A percentile compares a stretch with the other conserved stretches of the same genome.
Conservation (phyloP, 345 rosid species). For the Brassica nigra region DNA sequence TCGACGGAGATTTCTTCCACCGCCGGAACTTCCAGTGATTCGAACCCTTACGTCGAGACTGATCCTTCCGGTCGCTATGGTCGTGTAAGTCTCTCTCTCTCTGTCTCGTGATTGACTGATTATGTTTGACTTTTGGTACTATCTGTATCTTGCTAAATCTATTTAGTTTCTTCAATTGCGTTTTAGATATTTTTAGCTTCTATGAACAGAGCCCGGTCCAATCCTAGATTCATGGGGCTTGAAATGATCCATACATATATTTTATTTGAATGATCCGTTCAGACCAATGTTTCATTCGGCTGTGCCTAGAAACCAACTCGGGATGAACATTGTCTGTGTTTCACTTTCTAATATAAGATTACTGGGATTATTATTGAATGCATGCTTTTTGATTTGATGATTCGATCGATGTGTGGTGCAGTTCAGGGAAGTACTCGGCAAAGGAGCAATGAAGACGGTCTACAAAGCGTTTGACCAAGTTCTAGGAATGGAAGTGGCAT, state of each 20-base stretch:
- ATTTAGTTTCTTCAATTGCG: neutral
- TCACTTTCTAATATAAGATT: neutral
- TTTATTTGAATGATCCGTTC: no score
- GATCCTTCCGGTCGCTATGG: slow-evolving; percentile 92
- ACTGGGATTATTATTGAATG: neutral
- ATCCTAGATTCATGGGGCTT: neutral
- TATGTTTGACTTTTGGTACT: neutral
- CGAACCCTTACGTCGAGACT: slow-evolving; percentile 60
- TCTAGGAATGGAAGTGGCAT: slow-evolving; percentile 91
- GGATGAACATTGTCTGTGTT: neutral
- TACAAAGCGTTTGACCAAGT: slow-evolving; percentile 86
- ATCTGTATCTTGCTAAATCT: neutral
- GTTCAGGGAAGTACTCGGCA: slow-evolving; percentile 83
- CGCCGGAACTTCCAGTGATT: slow-evolving; percentile 18
- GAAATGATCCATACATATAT: neutral
- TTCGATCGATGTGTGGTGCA: slow-evolving; percentile 28
- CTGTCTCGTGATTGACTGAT: neutral
- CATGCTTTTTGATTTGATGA: slow-evolving; percentile 1
- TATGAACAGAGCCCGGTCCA: neutral
- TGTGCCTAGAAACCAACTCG: no score
- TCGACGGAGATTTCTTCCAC: slow-evolving; percentile 29
- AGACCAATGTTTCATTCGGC: no score
- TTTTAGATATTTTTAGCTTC: neutral
- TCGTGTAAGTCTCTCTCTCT: slow-evolving; percentile 60
- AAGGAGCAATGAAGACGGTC: slow-evolving; percentile 95